phyloP scores from a whole-genome alignment of 352 stramenopile species.

The Pythium aristosporum region DNA sequence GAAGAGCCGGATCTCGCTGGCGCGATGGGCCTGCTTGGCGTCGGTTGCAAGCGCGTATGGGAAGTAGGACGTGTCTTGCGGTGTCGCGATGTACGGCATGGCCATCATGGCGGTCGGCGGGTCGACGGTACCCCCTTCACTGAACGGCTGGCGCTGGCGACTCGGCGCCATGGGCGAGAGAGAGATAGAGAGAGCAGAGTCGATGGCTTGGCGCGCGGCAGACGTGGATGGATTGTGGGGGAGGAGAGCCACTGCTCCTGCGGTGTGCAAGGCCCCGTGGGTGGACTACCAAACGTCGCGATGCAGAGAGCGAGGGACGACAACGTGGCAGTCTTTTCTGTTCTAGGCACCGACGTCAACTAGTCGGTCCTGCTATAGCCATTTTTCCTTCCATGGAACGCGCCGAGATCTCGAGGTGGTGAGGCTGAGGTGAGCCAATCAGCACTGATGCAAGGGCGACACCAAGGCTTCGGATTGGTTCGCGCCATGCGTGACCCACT shows the following conservation, averaged over 20 bases:
- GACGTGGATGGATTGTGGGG: too few relatives aligned
- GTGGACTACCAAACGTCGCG: background rate
- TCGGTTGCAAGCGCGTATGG: slow-evolving; percentile 89
- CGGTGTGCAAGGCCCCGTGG: too few relatives aligned
- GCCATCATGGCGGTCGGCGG: background rate
- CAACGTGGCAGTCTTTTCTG: too few relatives aligned
- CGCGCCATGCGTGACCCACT: background rate
- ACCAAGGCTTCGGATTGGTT: background rate
- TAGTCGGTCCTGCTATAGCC: background rate
- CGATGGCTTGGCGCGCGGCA: too few relatives aligned
- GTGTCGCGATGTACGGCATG: background rate
- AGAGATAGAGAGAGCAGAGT: too few relatives aligned
- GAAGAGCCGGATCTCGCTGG: slow-evolving; percentile 63
- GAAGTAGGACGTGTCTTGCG: background rate
- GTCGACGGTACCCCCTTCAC: background rate
- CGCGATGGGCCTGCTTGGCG: slow-evolving; percentile 28
- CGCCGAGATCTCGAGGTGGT: background rate
- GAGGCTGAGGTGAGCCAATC: background rate
- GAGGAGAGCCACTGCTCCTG: too few relatives aligned
- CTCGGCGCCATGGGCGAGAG: background rate
- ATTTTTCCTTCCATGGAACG: slow-evolving; percentile 1
- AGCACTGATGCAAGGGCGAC: background rate
- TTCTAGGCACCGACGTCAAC: background rate
- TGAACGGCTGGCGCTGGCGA: background rate
- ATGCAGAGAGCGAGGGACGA: background rate